Percentiles rank a stretch among this genome's conserved stretches.
phyloP scores from a whole-genome alignment of 1,284 basidiomycete genomes.

The Ceraceosorus bombacis region DNA sequence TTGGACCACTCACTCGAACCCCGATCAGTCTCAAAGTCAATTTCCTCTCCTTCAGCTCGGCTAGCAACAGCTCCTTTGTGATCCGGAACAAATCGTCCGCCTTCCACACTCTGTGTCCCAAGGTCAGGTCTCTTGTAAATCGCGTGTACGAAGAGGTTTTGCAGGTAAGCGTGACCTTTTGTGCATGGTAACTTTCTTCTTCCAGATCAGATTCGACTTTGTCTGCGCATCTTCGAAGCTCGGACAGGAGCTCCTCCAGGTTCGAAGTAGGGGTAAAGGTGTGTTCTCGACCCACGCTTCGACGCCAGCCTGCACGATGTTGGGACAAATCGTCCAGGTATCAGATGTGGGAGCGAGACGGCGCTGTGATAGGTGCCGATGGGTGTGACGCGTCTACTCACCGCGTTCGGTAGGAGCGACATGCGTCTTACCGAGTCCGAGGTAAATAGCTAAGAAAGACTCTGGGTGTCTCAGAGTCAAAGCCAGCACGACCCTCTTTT shows the following conservation, averaged over 20 bases:
- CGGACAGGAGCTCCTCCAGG: slow-evolving; percentile 16
- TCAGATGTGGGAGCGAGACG: no score
- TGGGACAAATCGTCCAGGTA: no score
- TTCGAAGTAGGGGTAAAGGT: slow-evolving; percentile 42
- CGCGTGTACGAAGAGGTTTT: slow-evolving; percentile 40
- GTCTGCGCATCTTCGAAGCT: slow-evolving; percentile 28
- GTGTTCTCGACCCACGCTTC: slow-evolving; percentile 43
- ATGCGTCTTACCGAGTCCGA: slow-evolving; percentile 35
- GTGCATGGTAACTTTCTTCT: slow-evolving; percentile 30
- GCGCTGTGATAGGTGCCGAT: no score
- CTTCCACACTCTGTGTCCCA: slow-evolving; percentile 14
- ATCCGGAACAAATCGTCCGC: slow-evolving; percentile 36
- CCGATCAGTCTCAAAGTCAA: slow-evolving; percentile 38
- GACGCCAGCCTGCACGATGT: slow-evolving; percentile 13
- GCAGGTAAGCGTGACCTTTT: slow-evolving; percentile 38
- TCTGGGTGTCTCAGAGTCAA: slow-evolving; percentile 32
- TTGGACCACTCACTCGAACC: slow-evolving; percentile 29
- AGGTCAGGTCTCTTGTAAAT: slow-evolving; percentile 33
- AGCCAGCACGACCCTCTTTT: slow-evolving; percentile 33
- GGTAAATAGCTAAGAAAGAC: slow-evolving; percentile 35
- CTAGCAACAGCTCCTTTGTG: slow-evolving; percentile 20
- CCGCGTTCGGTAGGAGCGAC: slow-evolving; percentile 37
- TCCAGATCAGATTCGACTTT: slow-evolving; percentile 38
- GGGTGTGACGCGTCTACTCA: slow-evolving; percentile 6
- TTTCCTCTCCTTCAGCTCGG: slow-evolving; percentile 23